phyloP scores from a whole-genome alignment of 495 filamentous ascomycete species.

The Xylaria grammica region DNA sequence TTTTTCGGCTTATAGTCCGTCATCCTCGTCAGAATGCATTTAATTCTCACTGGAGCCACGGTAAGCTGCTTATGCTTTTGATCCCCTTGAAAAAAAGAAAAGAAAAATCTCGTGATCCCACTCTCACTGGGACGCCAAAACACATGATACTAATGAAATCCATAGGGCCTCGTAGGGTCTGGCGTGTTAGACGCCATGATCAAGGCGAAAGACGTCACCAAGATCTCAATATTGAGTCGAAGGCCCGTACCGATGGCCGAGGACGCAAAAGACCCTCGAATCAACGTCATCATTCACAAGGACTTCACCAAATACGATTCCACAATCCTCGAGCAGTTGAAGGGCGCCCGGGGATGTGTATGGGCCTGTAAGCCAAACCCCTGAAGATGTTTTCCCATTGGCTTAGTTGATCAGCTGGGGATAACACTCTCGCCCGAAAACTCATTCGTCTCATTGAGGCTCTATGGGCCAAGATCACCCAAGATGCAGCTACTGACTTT shows the following conservation, averaged over 20 bases:
- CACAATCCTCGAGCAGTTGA: conserved; percentile 62
- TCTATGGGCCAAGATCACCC: not conserved
- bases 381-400: not conserved
- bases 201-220: conserved; percentile 57
- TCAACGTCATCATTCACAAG: conserved; percentile 69
- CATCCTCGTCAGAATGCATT: conserved; percentile 57
- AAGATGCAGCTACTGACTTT: conserved; percentile 6
- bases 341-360: conserved; percentile 68
- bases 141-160: not conserved
- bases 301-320: conserved; percentile 64
- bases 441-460: too few relatives aligned
- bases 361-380: conserved; percentile 58
- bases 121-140: not conserved
- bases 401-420: not conserved
- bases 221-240: conserved; percentile 69
- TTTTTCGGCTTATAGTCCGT: too few relatives aligned
- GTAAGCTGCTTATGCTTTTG: not conserved
- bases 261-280: conserved; percentile 58
- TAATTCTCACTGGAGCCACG: conserved; percentile 77
- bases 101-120: too few relatives aligned
- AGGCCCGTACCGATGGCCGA: conserved; percentile 69
- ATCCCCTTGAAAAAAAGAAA: too few relatives aligned
- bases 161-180: conserved; percentile 66
- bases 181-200: conserved; percentile 69
- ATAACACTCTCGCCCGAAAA: too few relatives aligned